Evolutionary conservation across 345 rosid species (phyloP), one percentile per base, ranked within the genome.

Genomic region (Melastoma malabathricum): DNA sequence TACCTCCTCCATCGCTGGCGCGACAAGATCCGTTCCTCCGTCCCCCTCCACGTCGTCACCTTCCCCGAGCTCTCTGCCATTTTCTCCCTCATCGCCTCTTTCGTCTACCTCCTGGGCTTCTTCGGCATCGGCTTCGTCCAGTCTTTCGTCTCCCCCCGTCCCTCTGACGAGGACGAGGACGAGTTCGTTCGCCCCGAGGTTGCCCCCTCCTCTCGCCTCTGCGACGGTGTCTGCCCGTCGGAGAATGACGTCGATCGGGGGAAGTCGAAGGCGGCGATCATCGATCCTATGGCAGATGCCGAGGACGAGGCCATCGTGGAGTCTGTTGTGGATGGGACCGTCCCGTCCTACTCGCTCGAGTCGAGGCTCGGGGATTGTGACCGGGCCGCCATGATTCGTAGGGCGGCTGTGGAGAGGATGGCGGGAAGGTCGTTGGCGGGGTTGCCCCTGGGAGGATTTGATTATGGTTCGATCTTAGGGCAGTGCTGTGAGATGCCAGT

Each of bases 401-500:
- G 97, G 0, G 87, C 80, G 62, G 89, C 95, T 6, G 48, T 92
- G 48, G 96, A 87, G 78, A 84, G 84, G 78, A 47, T 57, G 19
- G 79, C 72, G 1, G 67, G 70, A 1, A 59, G 52, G 55, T 70
- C 75, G 2, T n/a, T n/a, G n/a, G n/a, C 73, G 51, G 98, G 95
- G 6, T 56, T 92, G 29, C 95, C 98, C 1, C 43, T 80, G 34
- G 86, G 84, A 10, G 98, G 96, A 5, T 84, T 92, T 44, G 86
- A 84, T 60, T 90, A 86, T 60, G 80, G 71, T 6, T 77, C 93
- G 2, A 78, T 90, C n/a, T 62, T 90, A 57, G 94, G 92, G 13
- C 96, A 84, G 70, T 92, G 98, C 66, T 92, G 98, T 45, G 98
- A 92, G 75, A 87, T 87, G 96, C 98, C 96, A 9, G 81, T 92